These are phyloP conservation scores for Coemansia sp. DNA, from an alignment of 371 early-diverging fungal species.

Conservation along the genomic window DNA sequence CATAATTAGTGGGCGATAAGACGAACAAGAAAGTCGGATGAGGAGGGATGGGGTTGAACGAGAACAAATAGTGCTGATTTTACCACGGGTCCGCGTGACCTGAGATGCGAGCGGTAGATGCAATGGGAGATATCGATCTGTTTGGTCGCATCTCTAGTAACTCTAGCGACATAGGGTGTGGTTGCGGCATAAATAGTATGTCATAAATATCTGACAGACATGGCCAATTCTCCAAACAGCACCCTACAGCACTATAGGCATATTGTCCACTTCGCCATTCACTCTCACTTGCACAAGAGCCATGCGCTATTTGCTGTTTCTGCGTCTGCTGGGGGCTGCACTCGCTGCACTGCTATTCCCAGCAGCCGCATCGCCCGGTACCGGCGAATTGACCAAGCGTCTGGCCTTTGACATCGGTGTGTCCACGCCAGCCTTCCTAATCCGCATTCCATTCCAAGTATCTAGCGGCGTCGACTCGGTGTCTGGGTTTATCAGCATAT, in stretches of 20 bases:
- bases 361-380: too few species aligned
- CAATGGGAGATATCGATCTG: not conserved
- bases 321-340: not conserved
- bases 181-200: not conserved
- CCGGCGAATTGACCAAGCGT: constrained; percentile 1
- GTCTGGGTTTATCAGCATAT: constrained; percentile 22
- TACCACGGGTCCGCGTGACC: not conserved
- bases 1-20: not conserved
- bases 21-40: not conserved
- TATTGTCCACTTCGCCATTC: not conserved
- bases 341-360: not conserved
- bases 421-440: constrained; percentile 20
- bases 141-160: not conserved
- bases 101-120: not conserved
- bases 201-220: too few species aligned
- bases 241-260: not conserved
- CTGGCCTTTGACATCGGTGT: constrained; percentile 16
- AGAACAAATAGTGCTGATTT: not conserved
- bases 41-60: not conserved
- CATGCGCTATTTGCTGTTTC: not conserved
- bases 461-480: constrained; percentile 14
- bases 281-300: too few species aligned
- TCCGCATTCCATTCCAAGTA: constrained; percentile 23
- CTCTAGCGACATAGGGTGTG: not conserved
- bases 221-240: not conserved